Conservation (phyloP, 148 eudicot species). For the Vaccinium darrowii region DNA sequence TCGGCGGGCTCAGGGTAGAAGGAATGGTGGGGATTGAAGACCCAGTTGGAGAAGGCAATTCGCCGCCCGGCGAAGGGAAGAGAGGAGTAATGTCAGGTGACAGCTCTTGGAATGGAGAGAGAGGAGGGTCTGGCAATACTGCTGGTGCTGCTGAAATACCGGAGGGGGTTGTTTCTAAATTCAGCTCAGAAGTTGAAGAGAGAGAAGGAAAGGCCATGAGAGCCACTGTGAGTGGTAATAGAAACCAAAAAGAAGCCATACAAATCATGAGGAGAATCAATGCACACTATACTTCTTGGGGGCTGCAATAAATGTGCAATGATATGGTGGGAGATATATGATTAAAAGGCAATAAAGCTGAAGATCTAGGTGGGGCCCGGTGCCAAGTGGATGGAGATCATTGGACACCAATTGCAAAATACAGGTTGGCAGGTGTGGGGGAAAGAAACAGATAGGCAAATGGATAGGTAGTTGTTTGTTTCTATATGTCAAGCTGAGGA, state of each 20-base stretch:
- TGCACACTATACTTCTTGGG: background rate
- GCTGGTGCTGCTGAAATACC: slow-evolving; percentile 31
- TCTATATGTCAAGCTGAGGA: slow-evolving; percentile 11
- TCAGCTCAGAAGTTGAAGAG: slow-evolving; percentile 9
- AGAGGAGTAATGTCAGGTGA: slow-evolving; percentile 42
- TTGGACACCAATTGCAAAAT: slow-evolving; percentile 12
- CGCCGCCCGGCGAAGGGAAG: slow-evolving; percentile 39
- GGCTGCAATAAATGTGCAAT: slow-evolving; percentile 9
- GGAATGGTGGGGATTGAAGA: slow-evolving; percentile 37
- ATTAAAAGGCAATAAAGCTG: slow-evolving; percentile 10
- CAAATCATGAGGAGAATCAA: slow-evolving; percentile 13
- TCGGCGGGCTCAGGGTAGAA: slow-evolving; percentile 31
- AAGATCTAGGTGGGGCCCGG: background rate
- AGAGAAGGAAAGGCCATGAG: slow-evolving; percentile 17
- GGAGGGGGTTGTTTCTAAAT: background rate
- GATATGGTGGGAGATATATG: slow-evolving; percentile 14
- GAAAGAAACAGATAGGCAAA: background rate
- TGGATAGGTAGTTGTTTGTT: slow-evolving; percentile 17
- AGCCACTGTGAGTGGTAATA: slow-evolving; percentile 10
- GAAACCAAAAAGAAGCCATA: slow-evolving; percentile 26
- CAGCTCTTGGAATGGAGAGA: slow-evolving; percentile 16
- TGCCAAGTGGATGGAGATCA: slow-evolving; percentile 10
- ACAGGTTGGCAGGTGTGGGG: slow-evolving; percentile 23
- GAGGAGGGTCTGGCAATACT: slow-evolving; percentile 22
- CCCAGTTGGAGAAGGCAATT: slow-evolving; percentile 18